Base-by-base conservation (phyloP, 2,329 filamentous ascomycete species). In the Lachnellula hyalina region DNA sequence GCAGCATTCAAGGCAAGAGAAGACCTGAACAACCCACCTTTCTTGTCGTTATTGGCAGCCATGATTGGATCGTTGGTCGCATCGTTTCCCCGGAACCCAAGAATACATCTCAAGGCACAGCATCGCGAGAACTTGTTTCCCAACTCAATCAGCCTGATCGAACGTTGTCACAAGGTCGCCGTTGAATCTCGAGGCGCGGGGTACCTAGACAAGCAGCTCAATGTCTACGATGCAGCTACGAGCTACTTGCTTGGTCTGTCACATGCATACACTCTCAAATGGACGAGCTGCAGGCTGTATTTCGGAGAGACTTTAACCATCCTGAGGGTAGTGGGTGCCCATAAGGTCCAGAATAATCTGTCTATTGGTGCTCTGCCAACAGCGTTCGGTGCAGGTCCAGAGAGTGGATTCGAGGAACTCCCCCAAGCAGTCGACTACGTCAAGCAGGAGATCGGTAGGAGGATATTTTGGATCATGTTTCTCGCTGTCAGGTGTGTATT, bases 381-480 rank as follows among this genome's bases (percentile, higher is more conserved):
- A 21, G 49, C 59, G 11, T 65, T 55, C 57, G 65, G 64, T 23
- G 61, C 54, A 42, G 58, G 59, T n/a, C 46, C 52, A 42, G 23
- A 53, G 14, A 38, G 41, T 38, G 36, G 15, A 42, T 54, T 52
- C 40, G 55, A 61, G 21, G 49, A 35, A 34, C 52, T 52, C 28
- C 12, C 53, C 11, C 51, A 61, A 28, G 51, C 54, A 36, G 52
- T 87, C 56, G 85, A 89, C 63, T 85, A 86, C 48, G 80, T 91
- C 50, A 84, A 85, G 65, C 83, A 86, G 64, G 86, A 91, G 70
- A 80, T 89, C 47, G 83, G 86, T 47, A 87, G 88, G 68, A 82
- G 87, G 59, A 85, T 96, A 41, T 96, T 95, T 69, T 96, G 91
- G 85, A 86, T 89, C 21, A 79, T 91, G 62, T 84, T 94, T 58